Conservation (phyloP, 345 rosid genomes). For the Geranium brycei region DNA sequence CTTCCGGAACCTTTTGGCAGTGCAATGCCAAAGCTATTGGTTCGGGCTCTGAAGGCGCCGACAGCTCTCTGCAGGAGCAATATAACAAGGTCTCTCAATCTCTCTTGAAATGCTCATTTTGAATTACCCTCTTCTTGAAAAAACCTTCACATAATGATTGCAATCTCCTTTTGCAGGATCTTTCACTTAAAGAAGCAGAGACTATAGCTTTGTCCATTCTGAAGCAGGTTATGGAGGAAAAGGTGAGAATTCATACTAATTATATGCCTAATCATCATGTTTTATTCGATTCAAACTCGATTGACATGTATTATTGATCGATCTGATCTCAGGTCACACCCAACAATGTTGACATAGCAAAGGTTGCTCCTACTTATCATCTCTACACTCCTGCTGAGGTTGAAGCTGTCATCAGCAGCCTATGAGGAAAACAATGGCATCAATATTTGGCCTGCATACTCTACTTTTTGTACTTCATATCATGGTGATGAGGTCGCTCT, state of each 20-base stretch:
- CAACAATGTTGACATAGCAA: conserved; percentile 85
- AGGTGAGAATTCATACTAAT: conserved; percentile 25
- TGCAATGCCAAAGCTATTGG: conserved; percentile 98
- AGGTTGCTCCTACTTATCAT: conserved; percentile 76
- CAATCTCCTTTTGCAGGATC: conserved; percentile 35
- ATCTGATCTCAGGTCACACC: conserved; percentile 61
- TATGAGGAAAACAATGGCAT: conserved; percentile 21
- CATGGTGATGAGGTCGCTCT: no score
- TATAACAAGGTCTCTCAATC: conserved; percentile 54
- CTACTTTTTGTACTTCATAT: no score
- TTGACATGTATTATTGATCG: background rate
- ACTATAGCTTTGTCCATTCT: conserved; percentile 74
- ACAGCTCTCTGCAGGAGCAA: conserved; percentile 91
- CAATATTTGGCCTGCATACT: no score
- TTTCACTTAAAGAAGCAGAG: conserved; percentile 81
- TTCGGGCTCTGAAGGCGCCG: conserved; percentile 98
- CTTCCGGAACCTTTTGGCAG: conserved; percentile 98
- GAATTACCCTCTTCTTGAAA: background rate
- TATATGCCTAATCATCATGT: background rate
- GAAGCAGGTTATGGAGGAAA: conserved; percentile 99
- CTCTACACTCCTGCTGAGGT: conserved; percentile 87
- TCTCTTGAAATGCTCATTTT: background rate
- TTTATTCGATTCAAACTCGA: background rate
- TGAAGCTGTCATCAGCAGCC: conserved; percentile 74
- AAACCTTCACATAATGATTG: background rate